phyloP scores from a whole-genome alignment of 2,329 filamentous ascomycete genomes.

The Aspergillus transmontanensis region DNA sequence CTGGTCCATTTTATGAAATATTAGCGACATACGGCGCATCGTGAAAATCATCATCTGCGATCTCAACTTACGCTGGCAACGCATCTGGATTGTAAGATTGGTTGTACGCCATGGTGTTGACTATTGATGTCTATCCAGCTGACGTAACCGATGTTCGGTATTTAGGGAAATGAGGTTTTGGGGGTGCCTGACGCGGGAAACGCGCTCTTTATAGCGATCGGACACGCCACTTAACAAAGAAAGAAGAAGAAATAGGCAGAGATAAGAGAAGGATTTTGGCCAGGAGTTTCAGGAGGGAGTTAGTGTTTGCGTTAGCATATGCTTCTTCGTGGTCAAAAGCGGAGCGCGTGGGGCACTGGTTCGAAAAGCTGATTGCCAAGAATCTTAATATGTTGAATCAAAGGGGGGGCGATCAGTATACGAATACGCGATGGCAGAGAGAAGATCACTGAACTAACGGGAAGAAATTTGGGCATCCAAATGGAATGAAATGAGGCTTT shows the following conservation, averaged over 20 bases:
- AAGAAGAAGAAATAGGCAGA: not conserved
- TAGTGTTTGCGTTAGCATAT: constrained; percentile 1
- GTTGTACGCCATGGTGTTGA: constrained; percentile 81
- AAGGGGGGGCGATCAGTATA: not conserved
- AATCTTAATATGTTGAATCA: not conserved
- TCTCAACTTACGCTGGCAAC: constrained; percentile 76
- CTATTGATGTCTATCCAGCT: constrained; percentile 16
- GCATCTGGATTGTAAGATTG: constrained; percentile 90
- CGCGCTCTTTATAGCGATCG: constrained; percentile 5
- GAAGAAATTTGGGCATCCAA: not conserved
- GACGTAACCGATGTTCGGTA: constrained; percentile 26
- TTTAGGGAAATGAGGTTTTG: not conserved
- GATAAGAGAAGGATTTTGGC: constrained; percentile 1
- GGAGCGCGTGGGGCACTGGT: constrained; percentile 4
- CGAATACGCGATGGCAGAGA: not conserved
- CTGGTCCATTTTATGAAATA: constrained; percentile 41
- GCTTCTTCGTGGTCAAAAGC: constrained; percentile 2
- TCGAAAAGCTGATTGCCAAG: constrained; percentile 2
- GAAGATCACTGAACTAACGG: not conserved
- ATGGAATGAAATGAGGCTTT: not conserved
- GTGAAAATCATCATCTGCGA: not conserved
- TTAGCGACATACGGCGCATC: constrained; percentile 18
- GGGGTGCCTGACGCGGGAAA: not conserved
- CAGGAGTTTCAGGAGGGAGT: constrained; percentile 9
- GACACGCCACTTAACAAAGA: not conserved